Evolutionary conservation across 2,329 filamentous ascomycete genomes (phyloP).

Genomic region (Fusarium buharicum): DNA sequence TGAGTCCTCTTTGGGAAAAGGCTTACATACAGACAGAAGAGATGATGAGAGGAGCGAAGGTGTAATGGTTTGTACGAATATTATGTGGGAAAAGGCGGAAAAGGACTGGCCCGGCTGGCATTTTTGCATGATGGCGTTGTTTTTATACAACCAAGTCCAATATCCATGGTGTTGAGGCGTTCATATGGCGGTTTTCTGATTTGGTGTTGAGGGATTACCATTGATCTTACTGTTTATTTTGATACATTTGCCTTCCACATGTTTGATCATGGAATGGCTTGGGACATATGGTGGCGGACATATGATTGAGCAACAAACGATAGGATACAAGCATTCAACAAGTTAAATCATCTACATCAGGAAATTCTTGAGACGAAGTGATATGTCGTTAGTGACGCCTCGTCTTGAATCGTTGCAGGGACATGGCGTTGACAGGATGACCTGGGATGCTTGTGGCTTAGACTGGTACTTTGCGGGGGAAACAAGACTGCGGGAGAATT

Average conservation of each 20-base stretch:
- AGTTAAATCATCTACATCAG: conserved; percentile 1
- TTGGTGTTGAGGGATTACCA: conserved; percentile 13
- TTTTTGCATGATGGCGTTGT: conserved; percentile 33
- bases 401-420: neutral
- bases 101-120: conserved; percentile 13
- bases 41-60: conserved; percentile 7
- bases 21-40: conserved; percentile 8
- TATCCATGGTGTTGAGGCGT: conserved; percentile 19
- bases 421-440: conserved; percentile 2
- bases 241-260: conserved; percentile 11
- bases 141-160: conserved; percentile 22
- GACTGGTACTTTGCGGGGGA: conserved; percentile 2
- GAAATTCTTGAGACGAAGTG: neutral
- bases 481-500: conserved; percentile 2
- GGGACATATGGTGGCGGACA: conserved; percentile 14
- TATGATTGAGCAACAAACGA: conserved; percentile 18
- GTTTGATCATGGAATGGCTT: conserved; percentile 10
- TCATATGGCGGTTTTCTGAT: conserved; percentile 8
- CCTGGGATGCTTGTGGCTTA: neutral
- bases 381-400: neutral
- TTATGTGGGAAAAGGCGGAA: conserved; percentile 15
- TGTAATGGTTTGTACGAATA: conserved; percentile 39
- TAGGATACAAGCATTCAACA: conserved; percentile 6
- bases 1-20: conserved; percentile 17
- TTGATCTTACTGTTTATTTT: neutral